Base-by-base conservation (phyloP, 345 rosid genomes). In the Acer saccharum region DNA sequence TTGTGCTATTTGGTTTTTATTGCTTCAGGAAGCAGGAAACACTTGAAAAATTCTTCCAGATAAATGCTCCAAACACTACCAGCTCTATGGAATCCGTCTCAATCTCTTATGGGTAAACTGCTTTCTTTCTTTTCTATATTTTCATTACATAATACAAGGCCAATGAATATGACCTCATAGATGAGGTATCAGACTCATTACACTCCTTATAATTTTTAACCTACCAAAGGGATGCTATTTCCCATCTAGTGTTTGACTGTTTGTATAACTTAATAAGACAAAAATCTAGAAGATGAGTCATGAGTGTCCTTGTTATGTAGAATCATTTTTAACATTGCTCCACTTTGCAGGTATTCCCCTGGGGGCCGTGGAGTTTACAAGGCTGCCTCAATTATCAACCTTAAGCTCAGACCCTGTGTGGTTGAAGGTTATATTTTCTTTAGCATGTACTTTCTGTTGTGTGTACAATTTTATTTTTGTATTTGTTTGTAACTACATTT, bases 361-460 rank as follows among this genome's bases (percentile, higher is more conserved):
- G 21, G 77, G 82, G 16, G 10, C 50, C 48, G 17, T 76, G 83
- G 86, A 81, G 76, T 76, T 68, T 23, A 72, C 61, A 79, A 77
- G 63, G 23, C 39, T 4, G 32, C 32, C 32, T 29, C 32, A 29
- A 29, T 48, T 78, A 87, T 72, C 89, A 50, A 65, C 77, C 25
- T 17, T 52, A 58, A 72, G 79, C 43, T 75, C 76, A 25, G 54
- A 76, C 74, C 52, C 50, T 58, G 78, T 75, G 71, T 70, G 77
- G 77, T 83, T 78, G 78, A 83, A 88, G 90, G 93, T 88, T 69
- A 69, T 69, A 14, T 78, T 61, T 70, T 41, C 21, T 70, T 57
- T 76, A 25, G 58, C 55, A 52, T 48, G 16, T 17, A 14, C 32
- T 16, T 69, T 25, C 16, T 75, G 7, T 9, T 68, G 35, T 80